Base-by-base conservation (phyloP, 2,329 filamentous ascomycete genomes). In the Fusarium irregulare region DNA sequence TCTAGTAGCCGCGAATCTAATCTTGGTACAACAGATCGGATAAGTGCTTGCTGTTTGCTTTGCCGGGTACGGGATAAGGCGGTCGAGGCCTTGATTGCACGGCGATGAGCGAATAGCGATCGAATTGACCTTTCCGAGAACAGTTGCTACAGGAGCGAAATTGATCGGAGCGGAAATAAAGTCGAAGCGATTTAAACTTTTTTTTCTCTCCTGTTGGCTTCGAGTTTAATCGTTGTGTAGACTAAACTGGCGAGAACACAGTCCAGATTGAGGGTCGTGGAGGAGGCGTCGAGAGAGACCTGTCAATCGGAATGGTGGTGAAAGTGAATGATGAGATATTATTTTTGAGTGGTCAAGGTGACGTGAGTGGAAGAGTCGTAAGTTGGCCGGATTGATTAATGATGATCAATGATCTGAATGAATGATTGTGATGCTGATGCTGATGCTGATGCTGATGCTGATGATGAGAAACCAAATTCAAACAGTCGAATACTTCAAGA, bases 41-140 rank as follows among this genome's bases (percentile, higher is more conserved):
- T 46, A 64, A 50, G 47, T 56, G 42, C 62, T 34, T 47, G 16
- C 23, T 54, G 57, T 32, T 42, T 55, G 41, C 12, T 63, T 56
- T 28, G 45, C 50, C 61, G 45, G 50, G 45, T 47, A 64, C 59
- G 40, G 59, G 40, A 65, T 62, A 72, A 61, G 42, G 48, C 45
- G 60, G 45, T 72, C 71, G 71, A 73, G 71, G 56, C 71, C 66
- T 48, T 63, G 23, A 48, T 53, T 72, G 65, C 47, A 64, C 65
- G 54, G 64, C 32, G 64, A 60, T 53, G 65, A 66, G 57, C 56
- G 56, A 27, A 55, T 62, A 28, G 45, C 32, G 37, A 37, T 37
- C 18, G 34, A 37, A 37, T 37, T 37, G 34, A 48, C 66, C 50
- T 68, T 68, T 68, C 66, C 65, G 37, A 65, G 68, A 61, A 47